These are phyloP conservation scores for Trypanosoma boissoni DNA, from an alignment of 208 protist species.

Conservation along the genomic window DNA sequence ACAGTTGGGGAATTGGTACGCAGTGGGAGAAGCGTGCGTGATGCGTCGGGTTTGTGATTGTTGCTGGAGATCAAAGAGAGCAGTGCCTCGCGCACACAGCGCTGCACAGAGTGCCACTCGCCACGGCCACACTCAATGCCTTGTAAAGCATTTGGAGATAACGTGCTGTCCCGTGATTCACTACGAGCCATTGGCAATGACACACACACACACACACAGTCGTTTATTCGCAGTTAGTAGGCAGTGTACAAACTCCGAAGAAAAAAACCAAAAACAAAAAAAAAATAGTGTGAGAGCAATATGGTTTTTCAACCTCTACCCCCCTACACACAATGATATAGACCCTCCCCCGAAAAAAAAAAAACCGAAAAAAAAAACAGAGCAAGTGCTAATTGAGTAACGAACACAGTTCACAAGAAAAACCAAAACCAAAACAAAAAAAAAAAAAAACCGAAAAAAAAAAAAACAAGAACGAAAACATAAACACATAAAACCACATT, in stretches of 20 bases:
- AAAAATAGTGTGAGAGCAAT: no score
- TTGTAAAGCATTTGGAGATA: neutral
- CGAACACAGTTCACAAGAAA: no score
- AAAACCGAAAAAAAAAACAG: slow-evolving; percentile 6
- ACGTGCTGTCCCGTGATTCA: neutral
- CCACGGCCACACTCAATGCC: slow-evolving; percentile 19
- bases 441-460: neutral
- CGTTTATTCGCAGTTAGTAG: neutral
- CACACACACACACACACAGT: no score
- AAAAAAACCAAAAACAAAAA: no score
- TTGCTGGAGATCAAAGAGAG: slow-evolving; percentile 5
- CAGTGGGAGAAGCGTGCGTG: slow-evolving; percentile 17
- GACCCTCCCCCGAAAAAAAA: neutral
- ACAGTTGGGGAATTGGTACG: slow-evolving; percentile 1
- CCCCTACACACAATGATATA: neutral
- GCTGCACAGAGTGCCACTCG: slow-evolving; percentile 14
- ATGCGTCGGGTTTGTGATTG: neutral
- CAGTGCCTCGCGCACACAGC: slow-evolving; percentile 19
- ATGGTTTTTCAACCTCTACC: neutral
- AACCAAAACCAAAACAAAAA: neutral
- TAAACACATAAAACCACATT: no score
- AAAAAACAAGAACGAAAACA: neutral
- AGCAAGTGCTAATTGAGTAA: no score
- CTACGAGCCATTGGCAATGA: neutral
- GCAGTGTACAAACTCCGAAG: no score